Conservation (phyloP, 1,284 basidiomycete species). For the Bondarzewia mesenterica region DNA sequence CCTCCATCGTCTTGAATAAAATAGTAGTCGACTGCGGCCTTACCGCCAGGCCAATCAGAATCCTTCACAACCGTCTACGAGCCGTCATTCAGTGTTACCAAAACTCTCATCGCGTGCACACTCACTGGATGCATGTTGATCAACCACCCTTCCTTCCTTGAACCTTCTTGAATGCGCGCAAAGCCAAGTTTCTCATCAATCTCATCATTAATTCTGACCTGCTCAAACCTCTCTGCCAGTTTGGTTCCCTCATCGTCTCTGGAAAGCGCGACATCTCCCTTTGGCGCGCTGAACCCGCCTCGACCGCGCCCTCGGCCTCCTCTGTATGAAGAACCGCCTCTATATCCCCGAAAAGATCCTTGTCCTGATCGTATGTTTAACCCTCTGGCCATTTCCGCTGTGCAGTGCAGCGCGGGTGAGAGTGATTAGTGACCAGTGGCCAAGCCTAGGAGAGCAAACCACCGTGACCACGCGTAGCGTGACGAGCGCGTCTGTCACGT, state of each 20-base stretch:
- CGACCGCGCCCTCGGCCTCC: slow-evolving; percentile 10
- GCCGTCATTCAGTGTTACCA: background rate
- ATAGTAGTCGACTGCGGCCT: slow-evolving; percentile 92
- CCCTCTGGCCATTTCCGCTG: slow-evolving; percentile 9
- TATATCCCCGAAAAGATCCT: slow-evolving; percentile 9
- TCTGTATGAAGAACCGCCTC: slow-evolving; percentile 2
- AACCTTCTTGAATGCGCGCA: slow-evolving; percentile 67
- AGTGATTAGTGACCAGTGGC: too few relatives aligned
- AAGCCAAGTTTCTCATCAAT: slow-evolving; percentile 95
- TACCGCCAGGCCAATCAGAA: slow-evolving; percentile 71
- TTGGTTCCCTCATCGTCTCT: slow-evolving; percentile 85
- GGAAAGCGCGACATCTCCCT: slow-evolving; percentile 4
- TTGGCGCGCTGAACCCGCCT: slow-evolving; percentile 8
- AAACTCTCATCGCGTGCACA: background rate
- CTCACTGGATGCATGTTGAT: slow-evolving; percentile 95
- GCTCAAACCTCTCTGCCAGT: slow-evolving; percentile 78
- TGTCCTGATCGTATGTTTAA: slow-evolving; percentile 8
- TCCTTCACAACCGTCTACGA: slow-evolving; percentile 79
- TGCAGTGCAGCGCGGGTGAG: too few relatives aligned
- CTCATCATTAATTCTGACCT: slow-evolving; percentile 69
- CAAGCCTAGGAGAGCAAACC: too few relatives aligned
- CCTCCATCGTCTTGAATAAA: slow-evolving; percentile 96
- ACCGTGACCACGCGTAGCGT: background rate
- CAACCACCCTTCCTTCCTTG: slow-evolving; percentile 81
- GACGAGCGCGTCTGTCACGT: background rate